A percentile compares a stretch with the other conserved stretches of the same genome.
Conservation (phyloP, 805 yeast genomes). For the Starmerella ratchasimensis region DNA sequence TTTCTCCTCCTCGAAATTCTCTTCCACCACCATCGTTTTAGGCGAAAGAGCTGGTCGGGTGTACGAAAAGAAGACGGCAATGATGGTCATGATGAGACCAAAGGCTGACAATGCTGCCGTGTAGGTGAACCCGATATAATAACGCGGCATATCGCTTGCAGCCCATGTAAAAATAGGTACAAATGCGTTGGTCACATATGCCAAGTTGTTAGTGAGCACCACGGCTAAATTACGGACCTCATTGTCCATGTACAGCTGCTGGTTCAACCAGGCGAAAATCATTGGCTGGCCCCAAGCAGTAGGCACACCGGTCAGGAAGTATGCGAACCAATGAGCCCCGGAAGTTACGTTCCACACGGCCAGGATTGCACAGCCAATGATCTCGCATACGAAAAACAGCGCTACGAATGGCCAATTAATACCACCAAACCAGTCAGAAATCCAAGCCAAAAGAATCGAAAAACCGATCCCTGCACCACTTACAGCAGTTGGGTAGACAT, state of each 20-base stretch:
- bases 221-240: conserved; percentile 28
- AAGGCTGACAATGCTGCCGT: conserved; percentile 26
- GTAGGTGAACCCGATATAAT: conserved; percentile 31
- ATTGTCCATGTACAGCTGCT: conserved; percentile 33
- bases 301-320: conserved; percentile 37
- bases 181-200: conserved; percentile 33
- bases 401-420: conserved; percentile 29
- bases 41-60: neutral
- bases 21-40: neutral
- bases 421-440: conserved; percentile 30
- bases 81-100: conserved; percentile 26
- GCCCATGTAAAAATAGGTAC: conserved; percentile 33
- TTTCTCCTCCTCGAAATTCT: neutral
- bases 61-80: conserved; percentile 28
- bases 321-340: conserved; percentile 39
- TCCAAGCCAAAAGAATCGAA: conserved; percentile 28
- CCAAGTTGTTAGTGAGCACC: conserved; percentile 31
- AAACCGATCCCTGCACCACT: conserved; percentile 30
- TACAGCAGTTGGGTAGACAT: conserved; percentile 32
- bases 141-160: conserved; percentile 29
- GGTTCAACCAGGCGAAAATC: conserved; percentile 44
- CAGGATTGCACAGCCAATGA: conserved; percentile 32
- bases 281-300: conserved; percentile 42
- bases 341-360: conserved; percentile 37
- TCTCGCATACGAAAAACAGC: conserved; percentile 29